Evolutionary conservation across 2,329 filamentous ascomycete species (phyloP).

Genomic region (Beauveria bassiana): DNA sequence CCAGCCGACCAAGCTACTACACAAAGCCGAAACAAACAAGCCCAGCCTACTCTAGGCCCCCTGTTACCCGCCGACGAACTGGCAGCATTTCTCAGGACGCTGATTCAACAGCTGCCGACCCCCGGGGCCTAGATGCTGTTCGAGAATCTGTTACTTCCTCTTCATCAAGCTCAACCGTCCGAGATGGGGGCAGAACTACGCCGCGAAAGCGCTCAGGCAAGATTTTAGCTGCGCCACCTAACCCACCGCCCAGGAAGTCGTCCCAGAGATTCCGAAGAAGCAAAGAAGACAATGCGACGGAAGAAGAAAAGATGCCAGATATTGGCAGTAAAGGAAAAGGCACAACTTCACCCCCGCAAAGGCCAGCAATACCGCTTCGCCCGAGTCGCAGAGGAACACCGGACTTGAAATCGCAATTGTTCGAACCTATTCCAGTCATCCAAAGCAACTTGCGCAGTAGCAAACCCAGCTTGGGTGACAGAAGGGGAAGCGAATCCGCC

Average conservation of each 20-base stretch:
- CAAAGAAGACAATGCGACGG: conserved; percentile 25
- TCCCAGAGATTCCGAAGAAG: conserved; percentile 44
- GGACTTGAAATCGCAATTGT: conserved; percentile 49
- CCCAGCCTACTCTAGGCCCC: conserved; percentile 48
- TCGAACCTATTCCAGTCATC: conserved; percentile 45
- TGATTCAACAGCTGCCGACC: conserved; percentile 38
- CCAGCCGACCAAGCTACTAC: conserved; percentile 32
- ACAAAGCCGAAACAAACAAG: conserved; percentile 47
- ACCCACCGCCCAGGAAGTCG: conserved; percentile 54
- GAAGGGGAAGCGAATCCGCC: conserved; percentile 36
- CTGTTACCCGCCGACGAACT: conserved; percentile 50
- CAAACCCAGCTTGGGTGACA: conserved; percentile 37
- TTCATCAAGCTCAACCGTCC: conserved; percentile 62
- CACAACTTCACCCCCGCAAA: conserved; percentile 17
- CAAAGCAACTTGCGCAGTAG: conserved; percentile 51
- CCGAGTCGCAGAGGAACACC: conserved; percentile 64
- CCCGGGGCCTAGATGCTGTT: conserved; percentile 55
- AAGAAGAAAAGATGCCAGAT: conserved; percentile 26
- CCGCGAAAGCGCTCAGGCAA: conserved; percentile 35
- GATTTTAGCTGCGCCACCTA: conserved; percentile 45
- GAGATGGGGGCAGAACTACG: conserved; percentile 38
- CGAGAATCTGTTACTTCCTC: conserved; percentile 65
- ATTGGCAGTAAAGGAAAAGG: conserved; percentile 20
- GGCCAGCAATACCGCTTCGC: conserved; percentile 24
- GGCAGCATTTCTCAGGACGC: conserved; percentile 46